Percentiles rank a stretch among this genome's conserved stretches.
Conservation (phyloP, 2,329 filamentous ascomycete species). For the Immersiporthe knoxdaviesiana region DNA sequence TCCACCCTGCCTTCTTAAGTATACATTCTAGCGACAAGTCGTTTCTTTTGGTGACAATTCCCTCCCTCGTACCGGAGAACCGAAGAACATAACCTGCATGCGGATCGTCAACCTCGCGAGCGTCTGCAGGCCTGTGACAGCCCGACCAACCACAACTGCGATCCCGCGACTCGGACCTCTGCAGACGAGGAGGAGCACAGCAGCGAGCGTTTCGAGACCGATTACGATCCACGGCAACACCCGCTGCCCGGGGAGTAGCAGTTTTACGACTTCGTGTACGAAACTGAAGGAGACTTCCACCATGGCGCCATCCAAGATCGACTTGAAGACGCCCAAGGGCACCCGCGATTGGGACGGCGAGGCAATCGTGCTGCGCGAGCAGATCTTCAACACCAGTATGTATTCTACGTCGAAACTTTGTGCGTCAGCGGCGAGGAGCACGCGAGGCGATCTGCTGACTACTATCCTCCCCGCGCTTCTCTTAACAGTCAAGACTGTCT, state of each 20-base stretch:
- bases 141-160: conserved; percentile 19
- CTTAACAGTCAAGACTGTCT: conserved; percentile 68
- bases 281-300: conserved; percentile 7
- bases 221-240: not conserved
- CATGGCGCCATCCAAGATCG: conserved; percentile 29
- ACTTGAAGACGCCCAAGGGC: conserved; percentile 36
- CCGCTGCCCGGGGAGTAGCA: not conserved
- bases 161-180: conserved; percentile 1
- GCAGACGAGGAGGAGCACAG: not conserved
- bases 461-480: conserved; percentile 56
- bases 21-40: not conserved
- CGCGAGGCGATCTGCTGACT: not conserved
- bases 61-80: not conserved
- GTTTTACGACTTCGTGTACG: conserved; percentile 4
- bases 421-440: not conserved
- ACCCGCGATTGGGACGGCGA: conserved; percentile 36
- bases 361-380: conserved; percentile 34
- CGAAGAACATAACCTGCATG: conserved; percentile 23
- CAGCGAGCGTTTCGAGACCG: conserved; percentile 4
- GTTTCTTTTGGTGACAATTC: not conserved
- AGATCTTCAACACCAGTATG: conserved; percentile 34
- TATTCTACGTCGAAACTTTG: not conserved
- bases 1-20: not conserved
- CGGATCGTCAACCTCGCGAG: conserved; percentile 17
- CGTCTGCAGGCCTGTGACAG: conserved; percentile 20